Evolutionary conservation across 140 eudicot species (phyloP).

Genomic region (Senecio squalidus): DNA sequence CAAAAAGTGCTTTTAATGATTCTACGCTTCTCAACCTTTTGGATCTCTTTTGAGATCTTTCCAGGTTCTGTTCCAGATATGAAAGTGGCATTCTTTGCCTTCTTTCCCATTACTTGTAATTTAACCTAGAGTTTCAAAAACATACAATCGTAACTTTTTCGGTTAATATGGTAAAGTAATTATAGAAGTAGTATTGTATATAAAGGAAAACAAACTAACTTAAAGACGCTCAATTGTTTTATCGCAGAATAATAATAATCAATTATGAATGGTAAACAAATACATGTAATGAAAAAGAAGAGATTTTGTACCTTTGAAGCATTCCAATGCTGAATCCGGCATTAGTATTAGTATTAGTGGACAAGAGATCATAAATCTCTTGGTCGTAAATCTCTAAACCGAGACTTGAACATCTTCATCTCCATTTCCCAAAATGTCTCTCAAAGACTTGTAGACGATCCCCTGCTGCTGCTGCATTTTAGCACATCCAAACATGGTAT

Average conservation of each 20-base stretch:
- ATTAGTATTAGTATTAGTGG: constrained; percentile 35
- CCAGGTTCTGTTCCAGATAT: constrained; percentile 91
- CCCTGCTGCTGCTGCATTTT: constrained; percentile 79
- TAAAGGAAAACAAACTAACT: no score
- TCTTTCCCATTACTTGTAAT: constrained; percentile 92
- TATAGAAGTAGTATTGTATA: no score
- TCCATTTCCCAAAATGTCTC: constrained; percentile 67
- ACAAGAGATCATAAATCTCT: constrained; percentile 82
- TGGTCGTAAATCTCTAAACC: constrained; percentile 95
- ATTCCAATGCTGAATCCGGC: constrained; percentile 70
- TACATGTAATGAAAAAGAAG: neutral
- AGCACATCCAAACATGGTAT: constrained; percentile 85
- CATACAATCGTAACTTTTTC: neutral
- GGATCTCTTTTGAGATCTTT: constrained; percentile 87
- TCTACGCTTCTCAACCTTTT: constrained; percentile 92
- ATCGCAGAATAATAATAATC: neutral
- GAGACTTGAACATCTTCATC: constrained; percentile 61
- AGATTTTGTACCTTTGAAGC: constrained; percentile 62
- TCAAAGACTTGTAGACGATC: constrained; percentile 76
- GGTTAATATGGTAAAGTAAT: neutral
- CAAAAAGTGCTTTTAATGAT: constrained; percentile 81
- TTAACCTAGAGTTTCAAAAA: constrained; percentile 47
- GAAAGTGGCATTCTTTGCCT: constrained; percentile 95
- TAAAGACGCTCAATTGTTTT: no score
- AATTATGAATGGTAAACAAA: neutral